Evolutionary conservation across 2,329 filamentous ascomycete species (phyloP), one percentile per base, ranked within the genome.

Genomic region (Trichocomaceae sp.): DNA sequence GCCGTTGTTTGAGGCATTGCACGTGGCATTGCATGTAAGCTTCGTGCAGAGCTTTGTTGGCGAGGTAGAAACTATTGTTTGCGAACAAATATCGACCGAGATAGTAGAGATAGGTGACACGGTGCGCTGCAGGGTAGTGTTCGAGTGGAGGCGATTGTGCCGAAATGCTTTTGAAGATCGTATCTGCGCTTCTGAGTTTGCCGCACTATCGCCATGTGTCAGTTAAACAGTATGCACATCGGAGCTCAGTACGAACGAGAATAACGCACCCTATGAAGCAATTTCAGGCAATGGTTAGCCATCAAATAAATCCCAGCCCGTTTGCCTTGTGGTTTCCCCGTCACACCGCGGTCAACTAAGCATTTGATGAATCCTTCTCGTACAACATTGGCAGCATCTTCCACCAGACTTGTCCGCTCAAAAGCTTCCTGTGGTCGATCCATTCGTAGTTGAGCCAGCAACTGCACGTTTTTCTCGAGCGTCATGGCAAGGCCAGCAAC

Each of bases 71-170:
- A 66, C 95, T 86, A 61, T 84, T 87, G 69, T 89, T 91, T 59
- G 88, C 84, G 68, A 95, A 90, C 65, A 91, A 84, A 72, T 92
- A 96, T 56, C 90, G 86, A 17, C 92, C 92, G 5, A 97, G 84
- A 67, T 96, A 96, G 74, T 96, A 96, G 13, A 97, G 84, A 63
- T 91, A 97, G 3, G 90, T 95, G 50, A 96, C 90, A 48, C 90
- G 83, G 67, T 97, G 88, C 5, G 87, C 82, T 20, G 88, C 89
- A 2, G 91, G 90, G 65, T 95, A 97, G 50, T 88, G 81, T 1
- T 82, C 79, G 12, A 97, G 75, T 0, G 90, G 88, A 1, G 90
- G 90, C 0, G 88, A 91, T 60, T 88, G 87, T 55, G 87, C 85
- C 49, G 84, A 85, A 60, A 96, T 92, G 66, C 93, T 95, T 61